A percentile compares a stretch with the other conserved stretches of the same genome.
Conservation (phyloP, 768 basidiomycete genomes). For the Antrodiella citrinella region DNA sequence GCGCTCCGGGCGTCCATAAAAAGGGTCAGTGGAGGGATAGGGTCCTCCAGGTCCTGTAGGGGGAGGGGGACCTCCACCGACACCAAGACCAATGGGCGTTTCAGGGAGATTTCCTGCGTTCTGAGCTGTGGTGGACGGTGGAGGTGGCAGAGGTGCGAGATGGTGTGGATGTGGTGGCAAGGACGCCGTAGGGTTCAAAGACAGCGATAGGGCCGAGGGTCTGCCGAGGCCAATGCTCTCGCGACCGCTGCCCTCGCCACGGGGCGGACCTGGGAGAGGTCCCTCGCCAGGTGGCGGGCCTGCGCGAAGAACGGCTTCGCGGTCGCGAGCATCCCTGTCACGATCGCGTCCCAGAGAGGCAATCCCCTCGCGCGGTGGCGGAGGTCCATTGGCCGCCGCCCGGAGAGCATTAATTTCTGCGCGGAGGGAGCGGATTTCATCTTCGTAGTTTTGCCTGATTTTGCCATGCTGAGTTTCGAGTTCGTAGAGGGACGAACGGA, state of each 20-base stretch:
- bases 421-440: slow-evolving; percentile 68
- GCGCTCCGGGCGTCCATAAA: slow-evolving; percentile 19
- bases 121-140: slow-evolving; percentile 8
- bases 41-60: slow-evolving; percentile 16
- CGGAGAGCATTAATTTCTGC: slow-evolving; percentile 54
- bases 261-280: slow-evolving; percentile 2
- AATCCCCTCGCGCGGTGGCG: slow-evolving; percentile 20
- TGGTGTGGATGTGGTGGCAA: background rate
- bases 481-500: slow-evolving; percentile 86
- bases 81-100: slow-evolving; percentile 20
- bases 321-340: slow-evolving; percentile 18
- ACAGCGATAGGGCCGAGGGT: slow-evolving; percentile 10
- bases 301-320: slow-evolving; percentile 5
- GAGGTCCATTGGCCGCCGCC: slow-evolving; percentile 21
- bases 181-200: background rate
- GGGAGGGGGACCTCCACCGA: slow-evolving; percentile 18
- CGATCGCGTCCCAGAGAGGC: slow-evolving; percentile 19
- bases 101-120: slow-evolving; percentile 15
- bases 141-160: background rate
- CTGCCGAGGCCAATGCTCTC: slow-evolving; percentile 14
- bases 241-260: slow-evolving; percentile 15
- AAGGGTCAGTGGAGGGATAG: slow-evolving; percentile 30
- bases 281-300: no score
- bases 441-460: slow-evolving; percentile 81
- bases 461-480: slow-evolving; percentile 85